Evolutionary conservation across 106 monocot genomes (phyloP).

Genomic region (Allium cepa): DNA sequence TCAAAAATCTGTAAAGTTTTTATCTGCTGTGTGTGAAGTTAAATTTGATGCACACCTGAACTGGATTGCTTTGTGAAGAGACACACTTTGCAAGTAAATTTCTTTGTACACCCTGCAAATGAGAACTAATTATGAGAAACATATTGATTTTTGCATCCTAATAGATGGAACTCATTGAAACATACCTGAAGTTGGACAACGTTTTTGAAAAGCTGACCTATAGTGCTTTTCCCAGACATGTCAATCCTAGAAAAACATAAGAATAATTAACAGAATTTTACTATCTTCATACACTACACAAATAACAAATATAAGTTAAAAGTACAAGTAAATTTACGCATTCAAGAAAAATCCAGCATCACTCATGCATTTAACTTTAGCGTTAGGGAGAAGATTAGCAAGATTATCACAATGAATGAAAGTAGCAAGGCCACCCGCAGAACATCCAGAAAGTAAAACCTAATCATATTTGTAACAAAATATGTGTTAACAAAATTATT

Average conservation of each 20-base stretch:
- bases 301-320: conserved; percentile 1
- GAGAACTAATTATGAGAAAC: no score
- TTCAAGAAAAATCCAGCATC: conserved; percentile 97
- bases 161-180: not conserved
- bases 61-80: conserved; percentile 17
- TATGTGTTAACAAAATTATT: not conserved
- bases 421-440: conserved; percentile 83
- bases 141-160: not conserved
- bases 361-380: conserved; percentile 76
- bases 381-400: conserved; percentile 20
- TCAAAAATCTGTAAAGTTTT: not conserved
- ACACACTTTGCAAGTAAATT: conserved; percentile 42
- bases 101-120: conserved; percentile 37
- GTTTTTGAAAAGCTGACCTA: conserved; percentile 31
- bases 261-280: not conserved
- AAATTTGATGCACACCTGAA: conserved; percentile 24
- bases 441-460: conserved; percentile 94
- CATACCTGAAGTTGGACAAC: conserved; percentile 59
- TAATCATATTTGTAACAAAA: conserved; percentile 8
- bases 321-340: conserved; percentile 32
- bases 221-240: conserved; percentile 49
- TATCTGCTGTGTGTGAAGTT: not conserved
- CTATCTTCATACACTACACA: not conserved
- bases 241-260: conserved; percentile 45
- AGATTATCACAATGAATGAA: conserved; percentile 83